Conservation (phyloP, 164 flowering plant species). For the Stephania yunnanensis region DNA sequence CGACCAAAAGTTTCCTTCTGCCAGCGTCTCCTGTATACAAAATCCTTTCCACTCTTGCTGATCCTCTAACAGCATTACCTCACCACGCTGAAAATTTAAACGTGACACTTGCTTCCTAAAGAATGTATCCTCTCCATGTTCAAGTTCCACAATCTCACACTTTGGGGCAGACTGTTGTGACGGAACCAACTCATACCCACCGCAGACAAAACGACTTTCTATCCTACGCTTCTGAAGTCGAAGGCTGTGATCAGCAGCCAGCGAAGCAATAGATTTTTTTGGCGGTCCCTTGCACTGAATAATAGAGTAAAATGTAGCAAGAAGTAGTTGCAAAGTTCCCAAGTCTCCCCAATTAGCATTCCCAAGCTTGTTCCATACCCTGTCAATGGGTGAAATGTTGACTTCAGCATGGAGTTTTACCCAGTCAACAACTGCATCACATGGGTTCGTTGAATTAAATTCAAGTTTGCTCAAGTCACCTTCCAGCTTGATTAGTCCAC, state of each 20-base stretch:
- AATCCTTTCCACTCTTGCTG: slow-evolving; percentile 42
- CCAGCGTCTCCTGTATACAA: slow-evolving; percentile 40
- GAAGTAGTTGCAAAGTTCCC: slow-evolving; percentile 61
- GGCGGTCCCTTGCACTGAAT: slow-evolving; percentile 65
- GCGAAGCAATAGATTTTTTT: slow-evolving; percentile 48
- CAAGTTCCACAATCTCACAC: slow-evolving; percentile 61
- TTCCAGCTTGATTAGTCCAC: slow-evolving; percentile 62
- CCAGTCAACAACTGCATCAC: slow-evolving; percentile 59
- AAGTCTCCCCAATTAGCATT: slow-evolving; percentile 85
- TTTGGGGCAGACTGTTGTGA: slow-evolving; percentile 21
- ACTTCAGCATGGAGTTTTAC: slow-evolving; percentile 49
- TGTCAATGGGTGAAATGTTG: slow-evolving; percentile 53
- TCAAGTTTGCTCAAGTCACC: slow-evolving; percentile 63
- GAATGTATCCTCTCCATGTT: slow-evolving; percentile 32
- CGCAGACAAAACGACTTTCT: slow-evolving; percentile 38
- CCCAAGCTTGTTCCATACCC: slow-evolving; percentile 84
- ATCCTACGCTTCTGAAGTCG: slow-evolving; percentile 66
- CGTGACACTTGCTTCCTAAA: slow-evolving; percentile 29
- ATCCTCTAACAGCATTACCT: slow-evolving; percentile 45
- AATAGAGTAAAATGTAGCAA: slow-evolving; percentile 69
- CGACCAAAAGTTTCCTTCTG: slow-evolving; percentile 34
- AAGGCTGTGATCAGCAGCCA: slow-evolving; percentile 68
- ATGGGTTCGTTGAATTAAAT: slow-evolving; percentile 41
- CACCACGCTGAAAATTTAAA: slow-evolving; percentile 42
- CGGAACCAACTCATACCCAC: slow-evolving; percentile 31